Evolutionary conservation across 805 yeast species (phyloP).

Genomic region (Ogataea corticis): DNA sequence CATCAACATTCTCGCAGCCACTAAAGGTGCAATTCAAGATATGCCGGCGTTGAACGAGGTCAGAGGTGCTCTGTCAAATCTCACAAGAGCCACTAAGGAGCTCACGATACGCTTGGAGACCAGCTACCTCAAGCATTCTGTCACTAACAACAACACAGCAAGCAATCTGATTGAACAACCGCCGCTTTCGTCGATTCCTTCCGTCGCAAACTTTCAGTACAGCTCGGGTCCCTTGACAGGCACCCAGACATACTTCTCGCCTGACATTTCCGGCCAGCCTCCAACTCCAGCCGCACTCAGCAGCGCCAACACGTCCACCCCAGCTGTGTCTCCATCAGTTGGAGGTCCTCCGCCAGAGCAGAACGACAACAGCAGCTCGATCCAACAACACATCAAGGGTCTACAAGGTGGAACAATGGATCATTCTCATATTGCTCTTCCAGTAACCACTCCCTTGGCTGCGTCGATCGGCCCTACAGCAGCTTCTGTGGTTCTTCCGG

Average conservation of each 20-base stretch:
- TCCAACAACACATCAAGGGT: constrained; percentile 28
- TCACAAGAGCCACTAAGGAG: constrained; percentile 89
- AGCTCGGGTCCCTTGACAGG: constrained; percentile 16
- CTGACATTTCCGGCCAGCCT: constrained; percentile 3
- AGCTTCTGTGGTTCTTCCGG: constrained; percentile 36
- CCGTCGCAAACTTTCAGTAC: constrained; percentile 33
- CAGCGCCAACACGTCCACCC: constrained; percentile 1
- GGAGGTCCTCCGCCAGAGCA: constrained; percentile 4
- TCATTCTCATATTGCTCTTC: constrained; percentile 16
- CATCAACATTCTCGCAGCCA: constrained; percentile 78
- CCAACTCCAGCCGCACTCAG: not conserved
- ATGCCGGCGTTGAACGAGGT: constrained; percentile 78
- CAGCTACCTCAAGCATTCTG: constrained; percentile 45
- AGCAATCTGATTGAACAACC: constrained; percentile 32
- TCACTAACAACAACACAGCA: constrained; percentile 23
- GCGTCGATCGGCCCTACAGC: constrained; percentile 38
- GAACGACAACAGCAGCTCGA: not conserved
- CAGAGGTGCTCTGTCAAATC: constrained; percentile 72
- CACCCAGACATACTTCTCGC: constrained; percentile 15
- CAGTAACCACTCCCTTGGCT: constrained; percentile 37
- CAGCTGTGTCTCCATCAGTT: constrained; percentile 4
- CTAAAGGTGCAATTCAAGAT: constrained; percentile 79
- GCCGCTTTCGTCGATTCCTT: constrained; percentile 38
- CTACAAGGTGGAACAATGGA: constrained; percentile 16
- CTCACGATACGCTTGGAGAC: constrained; percentile 82